phyloP scores from a whole-genome alignment of 371 early-diverging fungal species.

The Blastocladiella emersonii region DNA sequence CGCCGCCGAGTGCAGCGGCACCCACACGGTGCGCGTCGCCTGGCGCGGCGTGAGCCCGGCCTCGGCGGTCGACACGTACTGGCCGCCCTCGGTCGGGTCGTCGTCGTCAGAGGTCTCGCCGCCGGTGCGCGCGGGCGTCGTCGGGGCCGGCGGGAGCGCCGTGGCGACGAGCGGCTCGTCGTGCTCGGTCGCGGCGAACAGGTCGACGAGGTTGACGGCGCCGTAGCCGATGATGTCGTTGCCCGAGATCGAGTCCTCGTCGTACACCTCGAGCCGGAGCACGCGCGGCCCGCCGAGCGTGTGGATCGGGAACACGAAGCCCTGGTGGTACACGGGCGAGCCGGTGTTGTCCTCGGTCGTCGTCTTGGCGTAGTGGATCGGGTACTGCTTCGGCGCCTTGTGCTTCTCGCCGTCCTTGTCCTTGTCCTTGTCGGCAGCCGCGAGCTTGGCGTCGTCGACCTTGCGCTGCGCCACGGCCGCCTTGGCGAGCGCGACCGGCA shows the following conservation, averaged over 20 bases:
- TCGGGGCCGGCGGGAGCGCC: no score
- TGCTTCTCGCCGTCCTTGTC: background rate
- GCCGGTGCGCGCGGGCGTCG: no score
- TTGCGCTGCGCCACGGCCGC: no score
- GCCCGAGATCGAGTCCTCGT: background rate
- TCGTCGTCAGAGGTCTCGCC: no score
- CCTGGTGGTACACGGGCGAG: background rate
- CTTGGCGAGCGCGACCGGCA: background rate
- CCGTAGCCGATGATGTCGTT: background rate
- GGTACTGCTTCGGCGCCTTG: background rate
- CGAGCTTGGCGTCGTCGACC: background rate
- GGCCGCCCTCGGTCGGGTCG: no score
- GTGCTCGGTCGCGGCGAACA: background rate
- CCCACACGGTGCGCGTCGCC: background rate
- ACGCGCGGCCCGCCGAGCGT: background rate
- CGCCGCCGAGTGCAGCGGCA: no score
- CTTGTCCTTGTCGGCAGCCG: background rate
- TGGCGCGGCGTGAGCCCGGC: background rate
- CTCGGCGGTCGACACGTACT: background rate
- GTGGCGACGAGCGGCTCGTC: no score
- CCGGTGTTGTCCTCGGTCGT: background rate
- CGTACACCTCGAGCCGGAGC: background rate
- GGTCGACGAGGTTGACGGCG: background rate
- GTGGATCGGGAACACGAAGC: background rate
- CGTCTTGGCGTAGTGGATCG: background rate